Percentiles rank a stretch among this genome's conserved stretches.
phyloP scores from a whole-genome alignment of 257 asterid genomes.

The Vinca minor region DNA sequence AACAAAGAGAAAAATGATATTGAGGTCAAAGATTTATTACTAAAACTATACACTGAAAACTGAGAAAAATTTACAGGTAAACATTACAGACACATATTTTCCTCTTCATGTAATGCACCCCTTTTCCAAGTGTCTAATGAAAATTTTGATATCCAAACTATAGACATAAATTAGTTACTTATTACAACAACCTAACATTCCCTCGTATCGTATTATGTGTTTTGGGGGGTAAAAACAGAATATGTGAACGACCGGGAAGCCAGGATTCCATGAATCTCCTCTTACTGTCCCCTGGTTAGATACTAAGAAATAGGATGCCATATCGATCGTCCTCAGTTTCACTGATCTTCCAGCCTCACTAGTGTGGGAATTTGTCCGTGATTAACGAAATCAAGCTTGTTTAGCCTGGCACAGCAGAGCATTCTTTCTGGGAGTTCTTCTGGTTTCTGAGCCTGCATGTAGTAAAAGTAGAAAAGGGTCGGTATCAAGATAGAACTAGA shows the following conservation, averaged over 20 bases:
- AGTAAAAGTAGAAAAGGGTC: neutral
- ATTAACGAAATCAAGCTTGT: conserved; percentile 70
- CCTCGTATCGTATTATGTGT: too few relatives aligned
- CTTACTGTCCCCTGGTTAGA: neutral
- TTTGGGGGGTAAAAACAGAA: neutral
- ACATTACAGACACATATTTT: neutral
- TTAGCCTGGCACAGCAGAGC: conserved; percentile 62
- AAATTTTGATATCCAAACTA: too few relatives aligned
- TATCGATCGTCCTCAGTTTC: neutral
- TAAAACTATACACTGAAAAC: too few relatives aligned
- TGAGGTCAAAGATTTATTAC: too few relatives aligned
- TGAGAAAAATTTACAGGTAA: neutral
- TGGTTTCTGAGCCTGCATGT: conserved; percentile 76
- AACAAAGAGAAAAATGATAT: too few relatives aligned
- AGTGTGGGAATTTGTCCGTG: conserved; percentile 69
- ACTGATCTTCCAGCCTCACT: conserved; percentile 50
- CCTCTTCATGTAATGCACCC: neutral
- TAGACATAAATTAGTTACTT: neutral
- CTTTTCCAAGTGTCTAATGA: neutral
- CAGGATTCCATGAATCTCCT: neutral
- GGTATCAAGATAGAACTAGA: too few relatives aligned
- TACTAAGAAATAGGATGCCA: too few relatives aligned
- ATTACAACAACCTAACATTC: neutral
- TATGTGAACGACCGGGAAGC: too few relatives aligned
- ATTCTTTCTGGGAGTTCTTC: conserved; percentile 84